Evolutionary conservation across 352 stramenopile species (phyloP), one percentile per base, ranked within the genome.

Genomic region (Phytophthora idaei): DNA sequence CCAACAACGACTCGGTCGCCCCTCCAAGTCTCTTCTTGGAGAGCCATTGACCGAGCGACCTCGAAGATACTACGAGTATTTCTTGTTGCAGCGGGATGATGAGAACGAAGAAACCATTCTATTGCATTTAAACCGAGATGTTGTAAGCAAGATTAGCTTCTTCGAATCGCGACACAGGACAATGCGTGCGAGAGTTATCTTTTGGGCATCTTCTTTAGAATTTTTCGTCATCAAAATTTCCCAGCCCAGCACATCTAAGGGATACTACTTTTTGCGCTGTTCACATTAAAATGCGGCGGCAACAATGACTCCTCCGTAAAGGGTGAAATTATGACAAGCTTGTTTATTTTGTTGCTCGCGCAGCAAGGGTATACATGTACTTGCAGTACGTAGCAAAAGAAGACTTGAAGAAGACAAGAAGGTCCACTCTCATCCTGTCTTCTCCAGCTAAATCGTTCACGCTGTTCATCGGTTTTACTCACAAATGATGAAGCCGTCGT

Each of bases 11-110:
- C 11, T 52, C 39, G 10, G 31, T 61, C 28, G 50, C 44, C 7
- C 15, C 48, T 59, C 54, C 9, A 73, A 34, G 4, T 63, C 64
- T 9, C 64, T 64, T 57, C 25, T 68, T n/a, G 74, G 78, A 8
- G 68, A 83, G n/a, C 14, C 6, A 2, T 21, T 21, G 21, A 21
- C 21, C 21, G 21, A 21, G 21, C 21, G 21, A 21, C 21, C 21
- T 21, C 21, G 21, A 21, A 21, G 21, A 21, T 21, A 21, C 21
- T 21, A 21, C 0, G 21, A 21, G 21, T 21, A 21, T 21, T 21
- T 21, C 21, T 21, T 21, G 21, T 21, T 21, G 21, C 21, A 21
- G 21, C 21, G 0, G 21, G 21, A 21, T 1, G 21, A 21, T 21
- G 21, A 21, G 21, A 21, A 21, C 21, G 21, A 21, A 21, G 21